A percentile compares a stretch with the other conserved stretches of the same genome.
Evolutionary conservation across 768 basidiomycete genomes (phyloP).

Genomic region (Hericium erinaceus): DNA sequence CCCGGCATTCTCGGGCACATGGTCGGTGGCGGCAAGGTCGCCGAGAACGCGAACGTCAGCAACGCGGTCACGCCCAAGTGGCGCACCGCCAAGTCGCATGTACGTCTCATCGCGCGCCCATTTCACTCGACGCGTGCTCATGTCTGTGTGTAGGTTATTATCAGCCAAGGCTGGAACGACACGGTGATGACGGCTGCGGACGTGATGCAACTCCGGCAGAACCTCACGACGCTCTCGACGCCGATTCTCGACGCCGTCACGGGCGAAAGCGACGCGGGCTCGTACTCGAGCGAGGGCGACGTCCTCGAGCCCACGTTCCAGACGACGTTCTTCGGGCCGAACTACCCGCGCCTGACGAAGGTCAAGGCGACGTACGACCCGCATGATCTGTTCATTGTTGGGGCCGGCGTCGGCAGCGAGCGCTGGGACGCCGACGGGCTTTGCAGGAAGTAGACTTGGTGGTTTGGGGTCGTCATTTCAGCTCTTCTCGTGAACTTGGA

Average conservation of each 20-base stretch:
- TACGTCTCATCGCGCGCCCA: constrained; percentile 8
- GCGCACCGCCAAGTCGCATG: constrained; percentile 30
- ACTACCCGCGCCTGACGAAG: not conserved
- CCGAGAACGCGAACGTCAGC: constrained; percentile 24
- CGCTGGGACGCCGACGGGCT: constrained; percentile 5
- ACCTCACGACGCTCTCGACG: not conserved
- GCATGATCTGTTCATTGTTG: constrained; percentile 7
- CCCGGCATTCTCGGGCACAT: not conserved
- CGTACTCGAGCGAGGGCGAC: constrained; percentile 13
- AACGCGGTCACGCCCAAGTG: constrained; percentile 27
- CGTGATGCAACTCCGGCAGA: not conserved
- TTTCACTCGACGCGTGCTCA: not conserved
- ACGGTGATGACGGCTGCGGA: not conserved
- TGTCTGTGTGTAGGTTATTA: not conserved
- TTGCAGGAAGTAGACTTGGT: not conserved
- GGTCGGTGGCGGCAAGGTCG: constrained; percentile 20
- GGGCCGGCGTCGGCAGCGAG: constrained; percentile 12
- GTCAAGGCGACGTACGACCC: constrained; percentile 1
- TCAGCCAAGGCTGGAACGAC: not conserved
- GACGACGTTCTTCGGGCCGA: constrained; percentile 5
- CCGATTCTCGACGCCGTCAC: constrained; percentile 7
- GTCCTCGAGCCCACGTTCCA: constrained; percentile 13
- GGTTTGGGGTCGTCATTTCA: too few relatives aligned
- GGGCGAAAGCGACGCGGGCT: constrained; percentile 6
- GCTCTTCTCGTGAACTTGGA: too few relatives aligned